Percentiles rank a stretch among this genome's conserved stretches.
phyloP scores from a whole-genome alignment of 1,284 basidiomycete genomes.

The Tetrapyrgos nigripes region DNA sequence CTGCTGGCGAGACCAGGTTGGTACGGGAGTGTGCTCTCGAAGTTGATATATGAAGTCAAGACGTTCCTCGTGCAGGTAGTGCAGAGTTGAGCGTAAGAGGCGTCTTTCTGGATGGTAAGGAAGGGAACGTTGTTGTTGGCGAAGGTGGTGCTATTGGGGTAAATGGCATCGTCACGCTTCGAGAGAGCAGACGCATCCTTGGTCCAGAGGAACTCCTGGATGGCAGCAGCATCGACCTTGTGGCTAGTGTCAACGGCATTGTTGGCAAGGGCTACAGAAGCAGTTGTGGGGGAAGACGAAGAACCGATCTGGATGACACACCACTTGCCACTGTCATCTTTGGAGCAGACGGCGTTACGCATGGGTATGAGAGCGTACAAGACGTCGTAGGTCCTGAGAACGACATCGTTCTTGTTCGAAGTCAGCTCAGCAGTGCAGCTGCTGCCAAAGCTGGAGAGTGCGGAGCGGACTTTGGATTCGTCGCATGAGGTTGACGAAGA shows the following conservation, averaged over 20 bases:
- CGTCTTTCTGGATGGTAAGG: slow-evolving; percentile 72
- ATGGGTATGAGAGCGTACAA: slow-evolving; percentile 78
- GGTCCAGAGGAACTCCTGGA: slow-evolving; percentile 17
- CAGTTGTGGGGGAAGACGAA: slow-evolving; percentile 20
- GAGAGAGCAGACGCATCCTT: slow-evolving; percentile 30
- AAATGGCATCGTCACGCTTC: slow-evolving; percentile 41
- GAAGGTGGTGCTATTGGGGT: slow-evolving; percentile 77
- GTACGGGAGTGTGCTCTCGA: slow-evolving; percentile 75
- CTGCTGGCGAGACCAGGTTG: slow-evolving; percentile 73
- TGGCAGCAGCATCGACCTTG: slow-evolving; percentile 10
- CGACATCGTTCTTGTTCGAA: slow-evolving; percentile 49
- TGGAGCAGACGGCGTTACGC: slow-evolving; percentile 71
- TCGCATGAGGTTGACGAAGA: slow-evolving; percentile 56
- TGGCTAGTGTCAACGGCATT: slow-evolving; percentile 24
- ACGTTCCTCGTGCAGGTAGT: slow-evolving; percentile 80
- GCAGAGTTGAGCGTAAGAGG: slow-evolving; percentile 68
- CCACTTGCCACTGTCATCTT: slow-evolving; percentile 71
- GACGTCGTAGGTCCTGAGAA: slow-evolving; percentile 76
- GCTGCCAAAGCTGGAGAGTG: slow-evolving; percentile 72
- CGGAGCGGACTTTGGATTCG: slow-evolving; percentile 60
- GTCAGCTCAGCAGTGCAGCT: slow-evolving; percentile 76
- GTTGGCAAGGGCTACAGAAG: slow-evolving; percentile 17
- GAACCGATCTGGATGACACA: slow-evolving; percentile 55
- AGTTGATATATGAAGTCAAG: slow-evolving; percentile 77
- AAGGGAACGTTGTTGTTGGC: slow-evolving; percentile 72